Evolutionary conservation across 331 rosid genomes (phyloP).

Genomic region (Stylosanthes scabra): DNA sequence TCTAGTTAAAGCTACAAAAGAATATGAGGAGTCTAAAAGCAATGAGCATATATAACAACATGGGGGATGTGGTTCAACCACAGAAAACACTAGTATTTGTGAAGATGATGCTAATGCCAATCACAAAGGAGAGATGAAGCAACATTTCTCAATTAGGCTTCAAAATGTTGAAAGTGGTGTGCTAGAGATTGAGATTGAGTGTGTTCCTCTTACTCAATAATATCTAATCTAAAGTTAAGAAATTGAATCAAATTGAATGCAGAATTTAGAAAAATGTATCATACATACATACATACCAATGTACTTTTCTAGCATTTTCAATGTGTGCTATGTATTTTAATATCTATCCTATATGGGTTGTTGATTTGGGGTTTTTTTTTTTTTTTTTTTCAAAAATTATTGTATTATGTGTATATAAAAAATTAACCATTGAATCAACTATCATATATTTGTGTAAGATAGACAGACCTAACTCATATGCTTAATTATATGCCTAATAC

Average conservation of each 20-base stretch:
- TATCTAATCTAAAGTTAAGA: constrained; percentile 11
- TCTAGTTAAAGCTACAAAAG: constrained; percentile 73
- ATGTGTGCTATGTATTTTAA: too few species aligned
- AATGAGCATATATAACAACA: constrained; percentile 60
- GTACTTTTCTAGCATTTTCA: too few species aligned
- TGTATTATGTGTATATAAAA: too few species aligned
- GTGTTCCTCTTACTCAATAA: constrained; percentile 94
- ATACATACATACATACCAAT: too few species aligned
- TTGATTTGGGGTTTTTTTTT: too few species aligned
- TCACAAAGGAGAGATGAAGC: constrained; percentile 74
- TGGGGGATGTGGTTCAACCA: constrained; percentile 72
- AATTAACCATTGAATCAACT: too few species aligned
- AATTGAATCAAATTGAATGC: neutral
- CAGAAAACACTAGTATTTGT: constrained; percentile 54
- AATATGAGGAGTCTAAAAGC: constrained; percentile 60
- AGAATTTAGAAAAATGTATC: too few species aligned
- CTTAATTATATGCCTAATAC: too few species aligned
- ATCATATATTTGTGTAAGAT: too few species aligned
- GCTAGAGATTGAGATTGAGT: constrained; percentile 83
- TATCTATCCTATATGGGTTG: too few species aligned
- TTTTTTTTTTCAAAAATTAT: too few species aligned
- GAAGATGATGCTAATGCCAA: constrained; percentile 71
- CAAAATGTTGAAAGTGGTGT: constrained; percentile 90
- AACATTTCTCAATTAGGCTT: constrained; percentile 71
- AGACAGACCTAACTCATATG: too few species aligned